Base-by-base conservation (phyloP, 139 green algal species). In the Volvox reticuliferus region DNA sequence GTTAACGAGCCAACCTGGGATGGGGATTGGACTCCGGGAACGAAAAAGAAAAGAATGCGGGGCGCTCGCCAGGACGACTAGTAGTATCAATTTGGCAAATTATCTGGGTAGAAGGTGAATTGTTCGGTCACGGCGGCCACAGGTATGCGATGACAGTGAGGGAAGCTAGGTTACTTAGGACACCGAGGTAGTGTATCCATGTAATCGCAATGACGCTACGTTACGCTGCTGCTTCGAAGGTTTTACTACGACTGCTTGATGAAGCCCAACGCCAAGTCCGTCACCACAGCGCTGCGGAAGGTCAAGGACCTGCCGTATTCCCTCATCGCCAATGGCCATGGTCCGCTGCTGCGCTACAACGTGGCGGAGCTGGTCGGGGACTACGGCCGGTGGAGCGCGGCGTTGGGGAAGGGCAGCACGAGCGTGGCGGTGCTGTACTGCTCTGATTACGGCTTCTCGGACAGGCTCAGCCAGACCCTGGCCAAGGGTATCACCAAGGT, bases 171-270 rank as follows among this genome's bases (percentile, higher is more conserved):
- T n/a, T n/a, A n/a, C n/a, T n/a, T n/a, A n/a, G n/a, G n/a, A n/a
- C n/a, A 9, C 44, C 44, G 5, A 55, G 44, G 9, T 55, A 55
- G 44, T 9, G 9, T 55, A 55, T 9, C 44, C 44, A 55, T 55
- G 5, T 55, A 55, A 55, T 55, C 44, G 44, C 44, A 55, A 55
- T 55, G 44, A 55, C 44, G 9, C 9, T 55, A 55, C 9, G 5
- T 5, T 55, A 55, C 9, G 44, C 44, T 55, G 44, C 44, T 55
- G 44, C 44, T 55, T 55, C 44, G 44, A 92, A 94, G 96, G 19
- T 99, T 99, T 93, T 99, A 99, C 92, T 99, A 99, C 90, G 97
- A 99, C 89, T 99, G 98, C 96, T 94, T 99, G 63, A 99, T 99
- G 98, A 95, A 95, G 76, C 98, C 98, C 88, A 99, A 99, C 94